These are phyloP conservation scores for Phaeotremella fagi DNA, from an alignment of 768 basidiomycete genomes.

Conservation along the genomic window DNA sequence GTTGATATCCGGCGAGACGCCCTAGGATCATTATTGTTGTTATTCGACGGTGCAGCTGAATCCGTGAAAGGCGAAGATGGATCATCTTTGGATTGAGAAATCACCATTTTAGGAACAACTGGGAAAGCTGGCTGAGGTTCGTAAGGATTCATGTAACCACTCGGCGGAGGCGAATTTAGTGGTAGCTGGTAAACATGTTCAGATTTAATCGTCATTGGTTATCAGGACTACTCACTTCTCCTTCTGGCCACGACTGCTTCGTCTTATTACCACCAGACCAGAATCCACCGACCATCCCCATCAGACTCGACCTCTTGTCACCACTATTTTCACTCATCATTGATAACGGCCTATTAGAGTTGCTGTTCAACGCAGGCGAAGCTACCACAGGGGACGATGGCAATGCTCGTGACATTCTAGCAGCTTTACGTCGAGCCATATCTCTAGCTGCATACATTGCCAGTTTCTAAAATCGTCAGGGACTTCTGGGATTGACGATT, in stretches of 20 bases:
- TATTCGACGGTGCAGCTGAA: slow-evolving; percentile 12
- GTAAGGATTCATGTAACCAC: slow-evolving; percentile 21
- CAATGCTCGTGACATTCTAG: slow-evolving; percentile 23
- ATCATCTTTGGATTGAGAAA: slow-evolving; percentile 20
- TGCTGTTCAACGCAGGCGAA: slow-evolving; percentile 17
- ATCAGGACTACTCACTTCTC: slow-evolving; percentile 11
- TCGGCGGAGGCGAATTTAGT: slow-evolving; percentile 2
- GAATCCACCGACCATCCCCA: slow-evolving; percentile 16
- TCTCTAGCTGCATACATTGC: slow-evolving; percentile 36
- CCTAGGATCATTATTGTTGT: too few relatives aligned
- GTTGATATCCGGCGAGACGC: slow-evolving; percentile 12
- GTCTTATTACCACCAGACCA: slow-evolving; percentile 16
- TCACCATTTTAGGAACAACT: slow-evolving; percentile 22
- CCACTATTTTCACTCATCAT: slow-evolving; percentile 7
- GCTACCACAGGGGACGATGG: slow-evolving; percentile 8
- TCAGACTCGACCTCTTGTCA: slow-evolving; percentile 22
- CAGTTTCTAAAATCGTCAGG: slow-evolving; percentile 27
- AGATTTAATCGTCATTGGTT: not conserved
- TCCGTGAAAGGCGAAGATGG: slow-evolving; percentile 31
- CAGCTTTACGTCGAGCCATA: slow-evolving; percentile 31
- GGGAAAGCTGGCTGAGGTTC: slow-evolving; percentile 20
- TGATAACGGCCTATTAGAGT: slow-evolving; percentile 17
- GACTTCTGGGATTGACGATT: not conserved
- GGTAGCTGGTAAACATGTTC: slow-evolving; percentile 1
- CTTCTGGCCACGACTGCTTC: slow-evolving; percentile 6